These are phyloP conservation scores for Kwoniella dendrophila DNA, from an alignment of 768 basidiomycete species.

Conservation along the genomic window DNA sequence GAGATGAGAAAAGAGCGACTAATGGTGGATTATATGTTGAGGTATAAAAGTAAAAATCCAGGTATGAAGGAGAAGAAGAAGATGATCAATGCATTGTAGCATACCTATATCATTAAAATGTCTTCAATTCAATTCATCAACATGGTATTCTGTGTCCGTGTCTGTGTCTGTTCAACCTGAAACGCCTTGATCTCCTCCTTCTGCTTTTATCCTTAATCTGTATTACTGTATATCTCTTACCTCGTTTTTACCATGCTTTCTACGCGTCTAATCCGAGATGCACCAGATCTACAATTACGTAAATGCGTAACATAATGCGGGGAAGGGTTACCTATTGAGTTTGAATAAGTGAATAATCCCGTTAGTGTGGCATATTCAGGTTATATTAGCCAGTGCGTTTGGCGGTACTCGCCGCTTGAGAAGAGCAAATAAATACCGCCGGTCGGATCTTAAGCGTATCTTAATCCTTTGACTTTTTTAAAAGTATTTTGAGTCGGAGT, in stretches of 20 bases:
- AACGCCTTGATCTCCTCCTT: slow-evolving; percentile 3
- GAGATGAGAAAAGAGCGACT: slow-evolving; percentile 7
- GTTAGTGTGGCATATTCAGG: slow-evolving; percentile 11
- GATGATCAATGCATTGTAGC: slow-evolving; percentile 1
- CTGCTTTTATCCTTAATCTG: too few relatives aligned
- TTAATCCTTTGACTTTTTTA: neutral
- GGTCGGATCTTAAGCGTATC: neutral
- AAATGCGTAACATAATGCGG: slow-evolving; percentile 3
- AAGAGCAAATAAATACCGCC: neutral
- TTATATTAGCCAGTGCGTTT: too few relatives aligned
- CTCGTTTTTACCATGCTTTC: too few relatives aligned
- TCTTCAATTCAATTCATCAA: slow-evolving; percentile 2
- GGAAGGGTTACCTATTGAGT: neutral
- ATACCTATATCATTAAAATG: neutral
- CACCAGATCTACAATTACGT: slow-evolving; percentile 9
- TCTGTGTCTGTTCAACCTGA: neutral
- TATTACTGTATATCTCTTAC: too few relatives aligned
- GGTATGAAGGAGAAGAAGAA: slow-evolving; percentile 3
- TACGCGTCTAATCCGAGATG: too few relatives aligned
- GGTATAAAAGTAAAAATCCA: neutral
- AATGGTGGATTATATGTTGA: slow-evolving; percentile 1
- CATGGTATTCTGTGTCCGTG: too few relatives aligned
- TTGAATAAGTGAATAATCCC: neutral
- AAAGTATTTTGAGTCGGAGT: neutral
- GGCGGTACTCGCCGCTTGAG: slow-evolving; percentile 5